Evolutionary conservation across 805 yeast species (phyloP), one percentile per base, ranked within the genome.

Genomic region (Wickerhamiella vanderwaltii): DNA sequence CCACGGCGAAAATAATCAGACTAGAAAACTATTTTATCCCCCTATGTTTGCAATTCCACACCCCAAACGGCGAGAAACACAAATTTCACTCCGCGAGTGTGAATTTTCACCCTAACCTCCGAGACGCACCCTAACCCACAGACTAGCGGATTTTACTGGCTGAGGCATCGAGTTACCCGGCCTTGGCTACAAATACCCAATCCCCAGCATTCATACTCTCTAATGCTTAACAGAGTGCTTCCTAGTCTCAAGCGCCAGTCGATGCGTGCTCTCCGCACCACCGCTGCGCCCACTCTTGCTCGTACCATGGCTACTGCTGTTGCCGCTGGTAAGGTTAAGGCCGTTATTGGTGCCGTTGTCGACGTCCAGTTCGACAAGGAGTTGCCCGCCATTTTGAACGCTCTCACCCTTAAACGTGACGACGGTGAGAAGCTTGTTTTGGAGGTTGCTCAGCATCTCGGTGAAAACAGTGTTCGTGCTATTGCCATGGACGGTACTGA

Each of bases 401-500:
- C 98, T 58, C 77, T 91, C 62, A 86, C 83, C 68, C 77, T 91
- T 64, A 77, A 84, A 66, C 75, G 74, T 60, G 75, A 71, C 55
- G 68, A 73, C 54, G 87, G 86, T 60, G 68, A 68, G 54, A 74
- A 75, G 62, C 79, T 91, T 64, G 86, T 91, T 55, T 78, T 91
- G 62, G 98, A 91, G 75, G 98, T 91, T 59, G 91, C 98, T 61
- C 98, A 91, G 77, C 98, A 91, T 72, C 79, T 91, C 69, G 98
- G 98, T 77, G 97, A 91, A 77, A 86, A 86, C 83, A 82, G 97
- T 60, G 97, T 91, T 67, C 88, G 98, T 81, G 81, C 98, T 66
- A 91, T 91, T 81, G 97, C 98, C 65, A 91, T 91, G 98, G 98
- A 91, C 70, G 97, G 97, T 84, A 91, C 98, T 59, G 97, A 88